Base-by-base conservation (phyloP, 805 yeast genomes). In the Yamadazyma kitorensis region DNA sequence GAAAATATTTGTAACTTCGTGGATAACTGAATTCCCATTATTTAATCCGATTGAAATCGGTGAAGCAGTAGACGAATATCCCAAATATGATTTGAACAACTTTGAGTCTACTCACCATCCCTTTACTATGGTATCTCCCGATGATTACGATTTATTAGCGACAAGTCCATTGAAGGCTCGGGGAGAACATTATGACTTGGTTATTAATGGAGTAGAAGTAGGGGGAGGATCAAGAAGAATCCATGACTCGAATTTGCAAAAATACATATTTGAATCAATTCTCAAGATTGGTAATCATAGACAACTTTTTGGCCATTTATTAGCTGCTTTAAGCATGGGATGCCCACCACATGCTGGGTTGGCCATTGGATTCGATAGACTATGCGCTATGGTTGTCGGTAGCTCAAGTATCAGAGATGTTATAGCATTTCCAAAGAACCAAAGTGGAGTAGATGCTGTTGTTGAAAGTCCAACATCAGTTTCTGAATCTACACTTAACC, bases 291-390 rank as follows among this genome's bases (percentile, higher is more conserved):
- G 51, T 1, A 62, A 86, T 42, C 74, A 85, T 17, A 70, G 80
- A 28, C 52, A 55, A 22, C 63, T 87, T 6, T 93, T 93, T 64
- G 95, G 96, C 0, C 99, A 93, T 59, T 66, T 93, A 25, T 65
- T 93, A 20, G 65, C 70, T 25, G 96, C 96, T 0, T 74, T 93
- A 36, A 76, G 76, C 16, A 77, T 84, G 62, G 98, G 98, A 1
- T 87, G 98, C 51, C 99, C 99, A 1, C 99, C 99, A 1, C 99
- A 93, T 61, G 96, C 97, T 2, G 99, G 99, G 0, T 68, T 93
- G 24, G 99, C 98, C 0, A 68, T 93, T 22, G 99, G 98, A 0
- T 85, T 93, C 47, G 99, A 93, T 55, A 68, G 99, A 42, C 65
- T 93, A 68, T 80, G 94, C 49, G 93, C 98, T 0, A 87, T 91